Evolutionary conservation across 345 rosid genomes (phyloP), one percentile per base, ranked within the genome.

Genomic region (Syzygium jambos): DNA sequence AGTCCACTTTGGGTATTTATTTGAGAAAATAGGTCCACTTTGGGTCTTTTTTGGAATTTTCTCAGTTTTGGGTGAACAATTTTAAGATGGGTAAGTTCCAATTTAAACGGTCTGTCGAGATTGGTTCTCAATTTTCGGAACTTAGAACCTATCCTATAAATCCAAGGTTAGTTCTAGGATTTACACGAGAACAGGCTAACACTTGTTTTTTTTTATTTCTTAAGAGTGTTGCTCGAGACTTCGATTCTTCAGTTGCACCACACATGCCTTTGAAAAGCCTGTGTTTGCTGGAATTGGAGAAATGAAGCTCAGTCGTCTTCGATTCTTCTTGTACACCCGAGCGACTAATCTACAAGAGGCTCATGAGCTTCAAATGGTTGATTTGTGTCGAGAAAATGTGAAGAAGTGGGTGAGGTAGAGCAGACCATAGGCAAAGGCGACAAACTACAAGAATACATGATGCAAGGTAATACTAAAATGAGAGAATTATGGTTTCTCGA

Each of bases 401-500:
- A 65, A 16, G 19, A 29, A 15, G 77, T 63, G 77, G 41, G 5
- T 43, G 3, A 30, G 16, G 11, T 5, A 65, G 15, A 9, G 22
- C 19, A 15, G 2, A 65, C 41, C 9, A 7, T 11, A 29, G 7
- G 10, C 9, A 29, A 16, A 29, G 41, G 77, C 11, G 2, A 17
- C 21, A 15, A 15, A 29, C 1, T 15, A 3, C 11, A 65, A 2
- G 21, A 29, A 29, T 29, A 29, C 30, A 65, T 0, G 5, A 65
- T 15, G 34, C 2, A 63, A 63, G 1, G 7, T 17, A 17, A 16
- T 6, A 53, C 14, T 53, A 63, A 63, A 63, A 29, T 34, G 9
- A n/a, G 0, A 61, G 7, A 65, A 0, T 65, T 0, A 30, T 3
- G 21, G 7, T 29, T 30, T 68, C 6, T 30, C 27, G 4, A 21